These are phyloP conservation scores for Diaporthe sp. DNA, from an alignment of 2,329 filamentous ascomycete species.

Conservation along the genomic window DNA sequence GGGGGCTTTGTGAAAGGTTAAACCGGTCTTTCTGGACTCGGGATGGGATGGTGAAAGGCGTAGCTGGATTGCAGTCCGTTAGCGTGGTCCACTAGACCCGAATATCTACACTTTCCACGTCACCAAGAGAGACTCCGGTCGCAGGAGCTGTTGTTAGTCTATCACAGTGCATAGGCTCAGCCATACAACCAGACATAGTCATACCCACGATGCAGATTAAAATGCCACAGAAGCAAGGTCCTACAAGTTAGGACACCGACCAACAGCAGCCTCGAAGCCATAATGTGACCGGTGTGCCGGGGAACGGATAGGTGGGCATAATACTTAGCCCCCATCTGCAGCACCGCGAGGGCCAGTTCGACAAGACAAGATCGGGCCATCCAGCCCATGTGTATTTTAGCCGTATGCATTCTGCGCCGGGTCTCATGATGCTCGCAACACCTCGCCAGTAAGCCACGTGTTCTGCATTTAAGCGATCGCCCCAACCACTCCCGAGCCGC, in stretches of 20 bases:
- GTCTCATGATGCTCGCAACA: slow-evolving; percentile 23
- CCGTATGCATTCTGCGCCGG: neutral
- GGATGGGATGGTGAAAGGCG: neutral
- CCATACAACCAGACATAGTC: neutral
- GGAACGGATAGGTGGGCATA: neutral
- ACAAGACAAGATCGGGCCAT: neutral
- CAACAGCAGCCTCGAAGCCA: neutral
- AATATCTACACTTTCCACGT: neutral
- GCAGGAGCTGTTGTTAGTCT: neutral
- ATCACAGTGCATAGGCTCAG: slow-evolving; percentile 8
- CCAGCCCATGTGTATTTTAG: neutral
- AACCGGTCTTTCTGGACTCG: neutral
- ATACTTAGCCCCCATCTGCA: neutral
- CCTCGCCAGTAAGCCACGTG: slow-evolving; percentile 10
- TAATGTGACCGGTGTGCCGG: slow-evolving; percentile 4
- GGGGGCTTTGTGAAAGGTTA: neutral
- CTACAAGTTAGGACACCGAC: neutral
- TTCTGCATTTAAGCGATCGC: slow-evolving; percentile 13
- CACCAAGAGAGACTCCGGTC: neutral
- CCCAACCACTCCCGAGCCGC: slow-evolving; percentile 11
- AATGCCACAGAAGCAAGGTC: neutral
- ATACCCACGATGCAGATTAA: neutral
- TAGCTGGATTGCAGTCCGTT: neutral
- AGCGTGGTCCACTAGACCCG: neutral
- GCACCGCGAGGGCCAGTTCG: too few relatives aligned